A percentile compares a stretch with the other conserved stretches of the same genome.
Conservation (phyloP, 1,284 basidiomycete genomes). For the Rhodotorula sp. region DNA sequence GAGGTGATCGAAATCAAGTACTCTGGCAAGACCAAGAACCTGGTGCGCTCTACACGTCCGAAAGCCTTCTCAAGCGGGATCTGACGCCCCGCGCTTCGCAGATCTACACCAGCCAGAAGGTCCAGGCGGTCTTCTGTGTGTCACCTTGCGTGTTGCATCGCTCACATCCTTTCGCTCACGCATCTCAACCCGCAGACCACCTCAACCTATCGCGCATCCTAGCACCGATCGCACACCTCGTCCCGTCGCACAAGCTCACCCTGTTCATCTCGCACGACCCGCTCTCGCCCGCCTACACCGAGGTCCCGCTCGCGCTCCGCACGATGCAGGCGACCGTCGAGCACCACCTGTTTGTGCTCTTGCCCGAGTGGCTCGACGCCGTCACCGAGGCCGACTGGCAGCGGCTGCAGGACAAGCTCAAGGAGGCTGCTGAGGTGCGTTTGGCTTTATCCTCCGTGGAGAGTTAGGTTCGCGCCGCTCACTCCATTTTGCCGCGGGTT, state of each 20-base stretch:
- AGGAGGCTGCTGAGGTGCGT: neutral
- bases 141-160: neutral
- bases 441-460: too few relatives aligned
- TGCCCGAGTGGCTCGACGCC: slow-evolving; percentile 26
- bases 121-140: slow-evolving; percentile 27
- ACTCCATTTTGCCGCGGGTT: too few relatives aligned
- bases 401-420: slow-evolving; percentile 8
- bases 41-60: neutral
- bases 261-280: slow-evolving; percentile 32
- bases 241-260: slow-evolving; percentile 24
- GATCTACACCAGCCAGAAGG: slow-evolving; percentile 34
- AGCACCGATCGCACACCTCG: slow-evolving; percentile 13
- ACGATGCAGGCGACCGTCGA: slow-evolving; percentile 27
- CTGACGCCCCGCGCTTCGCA: neutral
- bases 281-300: slow-evolving; percentile 9
- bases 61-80: fast-evolving
- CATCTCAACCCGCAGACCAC: slow-evolving; percentile 10
- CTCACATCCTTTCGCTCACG: neutral
- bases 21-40: neutral
- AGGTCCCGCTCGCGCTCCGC: slow-evolving; percentile 13
- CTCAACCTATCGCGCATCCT: slow-evolving; percentile 24
- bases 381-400: slow-evolving; percentile 13
- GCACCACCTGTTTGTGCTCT: slow-evolving; percentile 27
- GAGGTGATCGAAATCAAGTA: slow-evolving; percentile 38
- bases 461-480: neutral